A percentile compares a stretch with the other conserved stretches of the same genome.
Conservation (phyloP, 2,329 filamentous ascomycete species). For the Trichothecium roseum region DNA sequence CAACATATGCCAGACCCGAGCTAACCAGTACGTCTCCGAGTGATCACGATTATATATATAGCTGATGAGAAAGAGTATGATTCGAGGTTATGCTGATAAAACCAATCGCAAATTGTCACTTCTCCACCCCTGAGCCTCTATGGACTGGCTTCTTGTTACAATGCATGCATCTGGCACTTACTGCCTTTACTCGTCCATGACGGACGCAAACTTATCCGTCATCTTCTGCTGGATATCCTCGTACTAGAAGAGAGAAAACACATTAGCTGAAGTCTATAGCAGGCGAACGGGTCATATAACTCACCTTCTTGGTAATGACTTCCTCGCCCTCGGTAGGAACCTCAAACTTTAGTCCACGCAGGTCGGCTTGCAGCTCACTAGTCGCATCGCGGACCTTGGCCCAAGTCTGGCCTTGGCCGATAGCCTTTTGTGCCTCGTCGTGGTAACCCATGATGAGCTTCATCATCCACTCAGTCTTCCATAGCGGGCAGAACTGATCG, state of each 20-base stretch:
- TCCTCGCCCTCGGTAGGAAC: slow-evolving; percentile 78
- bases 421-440: slow-evolving; percentile 92
- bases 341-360: slow-evolving; percentile 96
- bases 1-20: too few species aligned
- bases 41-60: too few species aligned
- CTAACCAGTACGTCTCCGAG: too few species aligned
- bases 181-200: slow-evolving; percentile 73
- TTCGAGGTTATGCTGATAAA: slow-evolving; percentile 15
- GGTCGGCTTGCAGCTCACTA: slow-evolving; percentile 69
- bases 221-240: slow-evolving; percentile 84
- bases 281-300: slow-evolving; percentile 12
- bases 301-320: slow-evolving; percentile 70
- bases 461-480: slow-evolving; percentile 99
- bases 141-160: slow-evolving; percentile 4
- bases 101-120: slow-evolving; percentile 12
- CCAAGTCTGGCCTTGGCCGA: slow-evolving; percentile 87
- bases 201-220: slow-evolving; percentile 94
- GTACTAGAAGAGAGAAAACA: slow-evolving; percentile 53
- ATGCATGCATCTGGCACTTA: slow-evolving; percentile 1
- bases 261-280: slow-evolving; percentile 2
- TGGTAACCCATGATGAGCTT: slow-evolving; percentile 98
- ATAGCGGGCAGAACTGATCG: slow-evolving; percentile 97
- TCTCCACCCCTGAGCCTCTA: slow-evolving; percentile 6
- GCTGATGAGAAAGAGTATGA: slow-evolving; percentile 16
- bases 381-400: slow-evolving; percentile 87